Evolutionary conservation across 2,329 filamentous ascomycete species (phyloP), one percentile per base, ranked within the genome.

Genomic region (Fusarium poae): DNA sequence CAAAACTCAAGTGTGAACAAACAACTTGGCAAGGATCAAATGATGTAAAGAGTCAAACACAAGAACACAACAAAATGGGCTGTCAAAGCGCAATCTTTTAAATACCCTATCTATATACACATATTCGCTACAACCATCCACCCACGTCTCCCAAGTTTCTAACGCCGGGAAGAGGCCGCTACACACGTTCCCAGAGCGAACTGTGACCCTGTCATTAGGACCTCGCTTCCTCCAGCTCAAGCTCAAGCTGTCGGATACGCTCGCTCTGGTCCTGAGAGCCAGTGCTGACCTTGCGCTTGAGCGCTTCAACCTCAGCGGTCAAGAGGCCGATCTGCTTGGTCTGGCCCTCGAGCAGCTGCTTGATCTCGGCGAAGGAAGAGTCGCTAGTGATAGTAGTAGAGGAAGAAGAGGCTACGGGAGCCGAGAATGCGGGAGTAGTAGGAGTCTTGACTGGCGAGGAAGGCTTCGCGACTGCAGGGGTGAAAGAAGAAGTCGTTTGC

Each of bases 271-370:
- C 88, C 72, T 86, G 83, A 16, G 83, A 82, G 21, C 79, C 78
- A 2, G 78, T 72, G 37, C 86, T 87, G 62, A 94, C 85, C 78
- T 89, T 91, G 79, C 88, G 88, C 86, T 97, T 97, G 72, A 97
- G 84, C 18, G 87, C 86, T 76, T 96, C 93, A 16, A 97, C 90
- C 79, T 97, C 92, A 30, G 83, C 80, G 4, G 91, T 87, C 48
- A 97, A 81, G 29, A 85, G 83, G 50, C 85, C 85, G 72, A 97
- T 93, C 78, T 94, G 90, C 82, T 88, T 88, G 57, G 88, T 92
- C 81, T 97, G 94, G 68, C 87, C 86, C 77, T 92, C 88, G 34
- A 97, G 84, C 72, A 96, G 82, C 57, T 86, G 82, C 80, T 92
- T 95, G 81, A 97, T 96, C 74, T 94, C 87, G 37, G 87, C 83